Evolutionary conservation across 2,329 filamentous ascomycete genomes (phyloP), one percentile per base, ranked within the genome.

Genomic region (Fusarium sp.): DNA sequence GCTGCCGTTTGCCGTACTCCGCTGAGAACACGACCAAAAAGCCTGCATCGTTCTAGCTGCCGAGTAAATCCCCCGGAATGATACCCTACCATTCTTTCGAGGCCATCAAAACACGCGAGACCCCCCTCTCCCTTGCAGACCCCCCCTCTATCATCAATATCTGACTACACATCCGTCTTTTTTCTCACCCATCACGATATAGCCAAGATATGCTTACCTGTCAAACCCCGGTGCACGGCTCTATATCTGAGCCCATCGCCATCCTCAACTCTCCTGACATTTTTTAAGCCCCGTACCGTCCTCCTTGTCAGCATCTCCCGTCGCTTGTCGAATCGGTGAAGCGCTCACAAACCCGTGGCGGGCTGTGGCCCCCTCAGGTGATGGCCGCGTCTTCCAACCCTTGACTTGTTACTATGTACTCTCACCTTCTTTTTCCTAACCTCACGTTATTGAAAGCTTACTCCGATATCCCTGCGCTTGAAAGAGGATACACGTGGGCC

Each of bases 241-340:
- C 69, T 69, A 43, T 54, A 52, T 25, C 54, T 66, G 37, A 64
- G 43, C 14, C 56, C 47, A 69, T 47, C 57, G 22, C 52, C 62
- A 43, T 27, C 25, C 52, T 54, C 20, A 30, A 58, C 72, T 74
- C 72, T 68, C 66, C 66, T 70, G 72, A 70, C 56, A n/a, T 40
- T 40, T 52, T 40, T 15, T n/a, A 66, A 45, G 59, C 32, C 25
- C 37, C 27, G 52, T 45, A 45, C 50, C 57, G 43, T 50, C 22
- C 43, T 52, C 47, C 47, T 52, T 57, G 63, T 65, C 35, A 50
- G 45, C 59, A 59, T 43, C 54, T 66, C 54, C 7, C 7, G 50
- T 47, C 57, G 43, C 43, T 58, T 63, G 40, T 66, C 71, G 75
- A 74, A 77, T 75, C 69, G 75, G 59, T 67, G 65, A 69, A 60